These are phyloP conservation scores for Gossypium gossypioides DNA, from an alignment of 441 rosid species.

Conservation along the genomic window DNA sequence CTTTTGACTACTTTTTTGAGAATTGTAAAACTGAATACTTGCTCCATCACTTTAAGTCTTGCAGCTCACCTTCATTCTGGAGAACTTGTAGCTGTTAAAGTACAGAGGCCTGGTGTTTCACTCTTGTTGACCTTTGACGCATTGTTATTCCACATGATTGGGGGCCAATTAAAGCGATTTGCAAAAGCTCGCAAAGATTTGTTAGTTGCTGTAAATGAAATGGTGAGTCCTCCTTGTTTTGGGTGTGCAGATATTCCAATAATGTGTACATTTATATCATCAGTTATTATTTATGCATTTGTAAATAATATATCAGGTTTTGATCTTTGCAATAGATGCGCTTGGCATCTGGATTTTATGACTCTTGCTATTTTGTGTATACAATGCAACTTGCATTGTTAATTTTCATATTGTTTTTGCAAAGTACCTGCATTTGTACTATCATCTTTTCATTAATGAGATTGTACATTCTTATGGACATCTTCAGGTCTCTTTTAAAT, in stretches of 20 bases:
- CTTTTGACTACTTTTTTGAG: not conserved
- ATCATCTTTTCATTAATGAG: slow-evolving; percentile 17
- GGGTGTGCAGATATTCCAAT: not conserved
- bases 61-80: slow-evolving; percentile 97
- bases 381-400: not conserved
- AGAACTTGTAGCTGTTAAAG: slow-evolving; percentile 95
- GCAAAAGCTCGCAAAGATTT: slow-evolving; percentile 91
- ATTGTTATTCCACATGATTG: slow-evolving; percentile 76
- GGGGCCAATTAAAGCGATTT: slow-evolving; percentile 90
- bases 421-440: not conserved
- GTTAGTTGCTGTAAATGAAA: slow-evolving; percentile 85
- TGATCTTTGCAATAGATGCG: not conserved
- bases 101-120: slow-evolving; percentile 92
- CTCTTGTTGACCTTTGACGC: slow-evolving; percentile 85
- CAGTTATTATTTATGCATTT: not conserved
- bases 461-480: slow-evolving; percentile 30
- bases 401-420: not conserved
- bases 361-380: not conserved
- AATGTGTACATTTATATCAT: not conserved
- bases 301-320: not conserved
- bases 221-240: slow-evolving; percentile 47
- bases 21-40: slow-evolving; percentile 23
- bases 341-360: not conserved
- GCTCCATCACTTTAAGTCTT: slow-evolving; percentile 39
- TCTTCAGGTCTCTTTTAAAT: slow-evolving; percentile 45